phyloP scores from a whole-genome alignment of 768 basidiomycete species.

The Plicaturopsis crispa region DNA sequence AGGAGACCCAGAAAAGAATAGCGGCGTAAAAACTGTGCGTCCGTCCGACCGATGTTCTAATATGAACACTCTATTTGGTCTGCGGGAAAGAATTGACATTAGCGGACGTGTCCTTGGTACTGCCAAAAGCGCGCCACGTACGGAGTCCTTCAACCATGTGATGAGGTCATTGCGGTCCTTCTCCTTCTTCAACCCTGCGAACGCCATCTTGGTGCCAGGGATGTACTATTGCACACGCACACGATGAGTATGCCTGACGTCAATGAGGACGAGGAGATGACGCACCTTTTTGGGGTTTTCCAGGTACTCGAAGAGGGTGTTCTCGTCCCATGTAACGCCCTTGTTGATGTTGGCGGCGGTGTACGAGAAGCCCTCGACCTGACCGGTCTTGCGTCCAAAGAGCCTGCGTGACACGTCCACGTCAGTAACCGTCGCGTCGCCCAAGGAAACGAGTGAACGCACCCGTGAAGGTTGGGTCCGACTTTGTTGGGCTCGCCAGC shows the following conservation, averaged over 20 bases:
- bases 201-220: constrained; percentile 98
- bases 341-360: constrained; percentile 95
- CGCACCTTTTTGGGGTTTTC: constrained; percentile 95
- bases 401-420: constrained; percentile 34
- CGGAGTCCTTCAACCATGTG: constrained; percentile 70
- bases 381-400: constrained; percentile 83
- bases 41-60: constrained; percentile 6
- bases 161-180: constrained; percentile 96
- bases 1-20: neutral
- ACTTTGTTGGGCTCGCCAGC: constrained; percentile 79
- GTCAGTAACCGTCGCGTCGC: neutral
- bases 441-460: constrained; percentile 22
- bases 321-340: constrained; percentile 78
- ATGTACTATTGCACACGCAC: constrained; percentile 56
- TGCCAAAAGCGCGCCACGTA: constrained; percentile 26
- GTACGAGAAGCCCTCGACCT: constrained; percentile 82
- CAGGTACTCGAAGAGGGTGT: constrained; percentile 92
- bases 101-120: neutral
- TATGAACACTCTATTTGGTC: constrained; percentile 16
- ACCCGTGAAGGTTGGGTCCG: constrained; percentile 95
- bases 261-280: constrained; percentile 2
- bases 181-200: constrained; percentile 97
- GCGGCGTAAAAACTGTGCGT: constrained; percentile 13
- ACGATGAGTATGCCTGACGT: neutral
- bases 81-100: constrained; percentile 10